A percentile compares a stretch with the other conserved stretches of the same genome.
Evolutionary conservation across 768 basidiomycete genomes (phyloP).

Genomic region (Kondoa malvinella): DNA sequence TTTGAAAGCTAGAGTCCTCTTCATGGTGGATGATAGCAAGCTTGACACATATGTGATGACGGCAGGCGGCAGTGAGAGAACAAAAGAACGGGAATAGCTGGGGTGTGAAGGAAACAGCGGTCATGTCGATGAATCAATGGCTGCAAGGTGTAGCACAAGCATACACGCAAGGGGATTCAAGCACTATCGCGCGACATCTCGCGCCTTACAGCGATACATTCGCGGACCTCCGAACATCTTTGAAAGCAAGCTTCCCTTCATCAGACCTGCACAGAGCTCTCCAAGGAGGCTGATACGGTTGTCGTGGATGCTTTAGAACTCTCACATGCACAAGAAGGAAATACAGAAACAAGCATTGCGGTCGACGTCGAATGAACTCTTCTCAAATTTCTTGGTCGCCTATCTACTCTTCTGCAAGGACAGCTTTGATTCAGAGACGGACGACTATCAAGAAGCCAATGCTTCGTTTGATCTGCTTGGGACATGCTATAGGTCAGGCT

Average conservation of each 20-base stretch:
- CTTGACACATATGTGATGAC: background rate
- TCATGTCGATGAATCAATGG: background rate
- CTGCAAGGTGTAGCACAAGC: background rate
- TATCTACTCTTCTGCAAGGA: constrained; percentile 22
- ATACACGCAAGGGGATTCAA: background rate
- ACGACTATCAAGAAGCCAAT: background rate
- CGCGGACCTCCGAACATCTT: background rate
- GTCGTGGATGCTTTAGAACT: background rate
- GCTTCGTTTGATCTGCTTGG: constrained; percentile 15
- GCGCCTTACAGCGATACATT: background rate
- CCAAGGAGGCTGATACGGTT: background rate
- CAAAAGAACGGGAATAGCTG: too few species aligned
- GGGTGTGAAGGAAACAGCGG: background rate
- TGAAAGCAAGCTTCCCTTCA: background rate
- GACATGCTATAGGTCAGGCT: constrained; percentile 21
- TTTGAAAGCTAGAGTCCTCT: background rate
- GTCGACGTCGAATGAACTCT: constrained; percentile 7
- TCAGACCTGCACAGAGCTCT: background rate
- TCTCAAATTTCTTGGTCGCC: constrained; percentile 23
- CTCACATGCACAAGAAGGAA: background rate
- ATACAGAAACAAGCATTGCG: background rate
- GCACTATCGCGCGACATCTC: background rate
- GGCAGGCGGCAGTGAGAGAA: background rate
- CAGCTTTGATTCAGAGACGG: background rate
- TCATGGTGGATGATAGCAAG: background rate